Base-by-base conservation (phyloP, 106 monocot species). In the Acanthochlamys bracteata region DNA sequence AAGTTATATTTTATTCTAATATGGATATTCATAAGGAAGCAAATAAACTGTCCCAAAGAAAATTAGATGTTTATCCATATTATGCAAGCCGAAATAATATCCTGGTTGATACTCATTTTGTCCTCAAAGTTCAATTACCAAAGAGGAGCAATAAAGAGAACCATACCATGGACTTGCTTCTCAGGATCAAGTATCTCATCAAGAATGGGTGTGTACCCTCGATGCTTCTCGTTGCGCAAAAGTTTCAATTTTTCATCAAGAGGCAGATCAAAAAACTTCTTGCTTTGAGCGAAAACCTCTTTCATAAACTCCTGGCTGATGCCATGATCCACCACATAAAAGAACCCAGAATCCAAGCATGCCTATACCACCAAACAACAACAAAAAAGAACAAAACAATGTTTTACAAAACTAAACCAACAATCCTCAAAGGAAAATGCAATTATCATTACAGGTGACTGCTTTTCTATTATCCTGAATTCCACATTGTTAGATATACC, bases 181-280 rank as follows among this genome's bases (percentile, higher is more conserved):
- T 80, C 76, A 20, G 73, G 85, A 77, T 93, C 93, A 20, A 93
- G 69, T 45, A 55, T 66, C 80, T 93, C 86, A 71, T 89, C 89
- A 4, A 86, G 66, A 24, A 74, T 65, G 1, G 93, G 93, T 14
- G 93, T 93, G 60, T 93, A 93, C 8, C 93, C 93, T 42, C 93
- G 70, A 81, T 93, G 63, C 53, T 93, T 93, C 74, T 89, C 81
- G 59, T 93, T 89, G 15, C 86, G 67, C 53, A 93, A 72, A 21
- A 89, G 56, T 74, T 86, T 79, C 83, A 89, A 78, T 71, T 93
- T 93, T 60, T 82, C 74, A 24, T 82, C 59, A 1, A 66, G 49
- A 1, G 83, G 78, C 2, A 94, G 75, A 70, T 86, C 68, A 63
- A 63, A 63, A 22, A 63, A 63, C 10, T 24, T 63, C 43, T 63